Evolutionary conservation across 257 asterid species (phyloP), one percentile per base, ranked within the genome.

Genomic region (Craterostigma plantagineum): DNA sequence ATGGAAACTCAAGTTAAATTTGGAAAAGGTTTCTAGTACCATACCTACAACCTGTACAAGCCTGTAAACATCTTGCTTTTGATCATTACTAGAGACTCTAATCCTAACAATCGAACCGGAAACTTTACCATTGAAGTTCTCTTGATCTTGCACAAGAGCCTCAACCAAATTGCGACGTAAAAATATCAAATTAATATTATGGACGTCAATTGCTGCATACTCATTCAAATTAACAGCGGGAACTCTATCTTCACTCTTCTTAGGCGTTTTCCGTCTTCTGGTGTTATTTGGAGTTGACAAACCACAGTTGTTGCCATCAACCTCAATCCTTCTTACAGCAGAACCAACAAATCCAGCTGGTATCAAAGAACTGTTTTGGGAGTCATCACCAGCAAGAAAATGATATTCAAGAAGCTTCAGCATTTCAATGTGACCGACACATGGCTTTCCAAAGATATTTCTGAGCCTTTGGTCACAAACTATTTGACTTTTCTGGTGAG

Each of bases 1-100:
- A 36, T 36, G 40, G 14, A 9, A 10, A 1, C 45, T 8, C 6
- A 2, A 41, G 2, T 3, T 12, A 43, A 15, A 15, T 14, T 15
- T 43, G 48, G 23, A 15, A 41, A 8, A 3, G 30, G 30, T 23
- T 23, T 23, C 30, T 23, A 2, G 30, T 23, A 23, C 30, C 17
- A 12, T 77, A 83, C 95, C 99, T 63, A 73, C 79, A 58, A 90
- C 95, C 72, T 77, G 87, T 51, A 83, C 99, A 53, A 90, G 91
- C 75, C 99, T 68, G 71, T 64, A 65, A 60, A 83, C 59, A 46
- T 90, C 87, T 53, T 70, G 81, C 67, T 71, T 72, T 71, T 64
- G 91, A 59, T 79, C 95, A 52, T 55, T 62, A 56, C 69, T 58
- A 39, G 91, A 61, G 64, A 83, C 62, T 61, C 63, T 70, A 53